A percentile compares a stretch with the other conserved stretches of the same genome.
Evolutionary conservation across 495 filamentous ascomycete genomes (phyloP).

Genomic region (Penicillium mononematosum): DNA sequence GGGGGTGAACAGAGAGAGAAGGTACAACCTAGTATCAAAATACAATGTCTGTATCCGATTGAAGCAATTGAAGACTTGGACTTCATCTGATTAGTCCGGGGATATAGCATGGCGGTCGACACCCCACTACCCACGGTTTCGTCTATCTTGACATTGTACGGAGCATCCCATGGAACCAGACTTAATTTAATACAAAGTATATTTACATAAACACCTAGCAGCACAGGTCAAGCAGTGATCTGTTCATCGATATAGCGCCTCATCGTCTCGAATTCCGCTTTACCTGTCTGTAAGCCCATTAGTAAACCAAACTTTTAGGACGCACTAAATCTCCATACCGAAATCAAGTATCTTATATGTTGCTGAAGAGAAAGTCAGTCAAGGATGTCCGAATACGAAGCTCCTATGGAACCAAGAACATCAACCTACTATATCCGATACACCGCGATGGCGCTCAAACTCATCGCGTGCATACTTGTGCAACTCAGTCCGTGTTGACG

Average conservation of each 20-base stretch:
- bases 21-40: too few relatives aligned
- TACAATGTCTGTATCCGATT: too few relatives aligned
- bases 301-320: conserved; percentile 6
- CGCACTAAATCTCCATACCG: conserved; percentile 30
- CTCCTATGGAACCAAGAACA: not conserved
- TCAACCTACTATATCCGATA: conserved; percentile 65
- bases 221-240: conserved; percentile 24
- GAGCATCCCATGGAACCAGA: not conserved
- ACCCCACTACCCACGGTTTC: too few relatives aligned
- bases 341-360: conserved; percentile 62
- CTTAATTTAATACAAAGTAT: not conserved
- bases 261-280: conserved; percentile 62
- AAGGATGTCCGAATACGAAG: not conserved
- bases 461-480: conserved; percentile 69
- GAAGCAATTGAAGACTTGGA: too few relatives aligned
- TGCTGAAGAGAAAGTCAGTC: conserved; percentile 28
- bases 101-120: too few relatives aligned
- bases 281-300: conserved; percentile 44
- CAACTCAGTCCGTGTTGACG: conserved; percentile 61
- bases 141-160: too few relatives aligned
- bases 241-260: conserved; percentile 54
- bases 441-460: conserved; percentile 68
- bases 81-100: too few relatives aligned
- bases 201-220: conserved; percentile 1
- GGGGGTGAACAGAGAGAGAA: too few relatives aligned